Percentiles rank a stretch among this genome's conserved stretches.
phyloP scores from a whole-genome alignment of 176 grass and related monocot genomes.

The Echinochloa phyllopogon region DNA sequence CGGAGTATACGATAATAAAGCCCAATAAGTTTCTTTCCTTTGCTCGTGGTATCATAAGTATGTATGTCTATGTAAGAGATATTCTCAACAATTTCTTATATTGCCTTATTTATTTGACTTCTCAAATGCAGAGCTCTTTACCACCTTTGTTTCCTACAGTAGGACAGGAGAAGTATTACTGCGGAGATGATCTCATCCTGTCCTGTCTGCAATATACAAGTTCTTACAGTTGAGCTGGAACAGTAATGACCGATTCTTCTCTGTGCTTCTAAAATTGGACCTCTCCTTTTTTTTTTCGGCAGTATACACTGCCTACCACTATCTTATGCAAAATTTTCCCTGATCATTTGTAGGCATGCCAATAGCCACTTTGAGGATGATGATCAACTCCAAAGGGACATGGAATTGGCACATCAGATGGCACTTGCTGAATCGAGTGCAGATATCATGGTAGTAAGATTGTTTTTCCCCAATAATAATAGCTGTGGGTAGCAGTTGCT shows the following conservation, averaged over 20 bases:
- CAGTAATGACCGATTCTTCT: conserved; percentile 53
- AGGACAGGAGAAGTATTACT: conserved; percentile 32
- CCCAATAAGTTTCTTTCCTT: too few relatives aligned
- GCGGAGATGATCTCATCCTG: conserved; percentile 65
- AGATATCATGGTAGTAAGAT: conserved; percentile 40
- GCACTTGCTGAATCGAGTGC: conserved; percentile 49
- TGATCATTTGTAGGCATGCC: conserved; percentile 61
- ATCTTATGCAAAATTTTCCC: background rate
- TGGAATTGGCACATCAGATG: conserved; percentile 72
- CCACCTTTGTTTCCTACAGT: background rate
- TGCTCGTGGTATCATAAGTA: too few relatives aligned
- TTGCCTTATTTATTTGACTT: background rate
- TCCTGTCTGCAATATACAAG: conserved; percentile 73
- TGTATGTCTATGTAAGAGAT: too few relatives aligned
- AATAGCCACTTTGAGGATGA: conserved; percentile 81
- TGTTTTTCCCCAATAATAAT: background rate
- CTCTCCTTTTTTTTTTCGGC: background rate
- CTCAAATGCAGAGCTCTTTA: background rate
- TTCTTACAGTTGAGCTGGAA: conserved; percentile 72
- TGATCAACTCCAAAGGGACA: conserved; percentile 68
- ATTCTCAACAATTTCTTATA: background rate
- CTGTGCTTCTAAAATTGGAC: conserved; percentile 3
- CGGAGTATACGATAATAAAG: too few relatives aligned
- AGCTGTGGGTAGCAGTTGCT: conserved; percentile 11
- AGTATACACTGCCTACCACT: background rate